Evolutionary conservation across 805 yeast genomes (phyloP).

Genomic region (Starmerella apicola): DNA sequence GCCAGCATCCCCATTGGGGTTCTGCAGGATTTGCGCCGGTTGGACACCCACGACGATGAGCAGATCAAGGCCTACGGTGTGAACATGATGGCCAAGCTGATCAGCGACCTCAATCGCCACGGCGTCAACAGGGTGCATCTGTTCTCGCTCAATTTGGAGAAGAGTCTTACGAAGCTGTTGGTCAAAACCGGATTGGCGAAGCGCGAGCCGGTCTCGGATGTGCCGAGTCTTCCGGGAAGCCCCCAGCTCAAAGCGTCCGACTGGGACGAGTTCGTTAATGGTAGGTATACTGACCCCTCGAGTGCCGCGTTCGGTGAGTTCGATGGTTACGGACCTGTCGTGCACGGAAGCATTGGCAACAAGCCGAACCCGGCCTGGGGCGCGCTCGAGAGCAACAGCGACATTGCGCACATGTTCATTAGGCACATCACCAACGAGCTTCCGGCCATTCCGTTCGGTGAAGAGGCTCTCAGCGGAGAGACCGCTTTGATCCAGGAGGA

Average conservation of each 20-base stretch:
- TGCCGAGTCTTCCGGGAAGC: constrained; percentile 8
- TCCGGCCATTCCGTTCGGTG: constrained; percentile 84
- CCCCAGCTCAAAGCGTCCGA: constrained; percentile 44
- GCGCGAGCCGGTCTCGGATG: not conserved
- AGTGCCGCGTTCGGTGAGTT: constrained; percentile 97
- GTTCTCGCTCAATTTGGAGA: constrained; percentile 84
- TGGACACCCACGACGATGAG: constrained; percentile 83
- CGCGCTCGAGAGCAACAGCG: constrained; percentile 45
- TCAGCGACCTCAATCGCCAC: constrained; percentile 53
- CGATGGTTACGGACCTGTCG: constrained; percentile 90
- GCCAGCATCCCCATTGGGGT: constrained; percentile 68
- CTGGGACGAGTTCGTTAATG: constrained; percentile 96
- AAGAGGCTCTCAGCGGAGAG: constrained; percentile 72
- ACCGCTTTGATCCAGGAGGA: constrained; percentile 89
- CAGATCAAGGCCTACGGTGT: constrained; percentile 78
- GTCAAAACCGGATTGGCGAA: constrained; percentile 40
- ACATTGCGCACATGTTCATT: constrained; percentile 54
- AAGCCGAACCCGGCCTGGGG: constrained; percentile 75
- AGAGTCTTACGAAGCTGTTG: constrained; percentile 76
- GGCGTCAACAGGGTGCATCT: constrained; percentile 78
- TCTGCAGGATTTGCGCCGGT: constrained; percentile 44
- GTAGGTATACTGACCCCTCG: constrained; percentile 87
- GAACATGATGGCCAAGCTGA: constrained; percentile 62
- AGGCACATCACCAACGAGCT: constrained; percentile 64
- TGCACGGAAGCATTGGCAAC: constrained; percentile 53